Percentiles rank a stretch among this genome's conserved stretches.
Conservation (phyloP, 2,329 filamentous ascomycete genomes). For the Fusarium siculi region DNA sequence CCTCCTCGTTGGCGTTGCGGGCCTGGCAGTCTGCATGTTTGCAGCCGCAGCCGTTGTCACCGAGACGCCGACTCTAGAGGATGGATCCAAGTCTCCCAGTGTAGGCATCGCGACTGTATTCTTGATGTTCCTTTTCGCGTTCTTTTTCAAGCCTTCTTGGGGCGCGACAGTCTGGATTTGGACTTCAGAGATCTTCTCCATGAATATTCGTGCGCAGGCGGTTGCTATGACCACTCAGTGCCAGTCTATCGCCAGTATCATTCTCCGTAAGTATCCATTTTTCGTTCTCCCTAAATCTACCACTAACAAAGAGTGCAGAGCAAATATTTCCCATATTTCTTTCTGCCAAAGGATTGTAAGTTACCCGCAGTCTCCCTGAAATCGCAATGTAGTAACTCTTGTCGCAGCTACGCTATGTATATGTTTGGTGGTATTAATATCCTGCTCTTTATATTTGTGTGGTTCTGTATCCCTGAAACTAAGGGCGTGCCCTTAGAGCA, state of each 20-base stretch:
- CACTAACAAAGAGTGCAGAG: not conserved
- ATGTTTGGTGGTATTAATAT: slow-evolving; percentile 7
- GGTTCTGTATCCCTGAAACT: slow-evolving; percentile 5
- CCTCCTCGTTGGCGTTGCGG: slow-evolving; percentile 72
- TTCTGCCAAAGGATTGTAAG: not conserved
- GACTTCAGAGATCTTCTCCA: slow-evolving; percentile 64
- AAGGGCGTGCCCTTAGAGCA: slow-evolving; percentile 1
- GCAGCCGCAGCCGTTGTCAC: slow-evolving; percentile 58
- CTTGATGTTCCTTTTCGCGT: slow-evolving; percentile 70
- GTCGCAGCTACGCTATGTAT: not conserved
- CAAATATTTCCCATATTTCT: slow-evolving; percentile 8
- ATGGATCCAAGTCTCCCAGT: slow-evolving; percentile 62
- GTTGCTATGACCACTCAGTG: slow-evolving; percentile 56
- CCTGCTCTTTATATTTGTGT: not conserved
- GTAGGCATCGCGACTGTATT: slow-evolving; percentile 75
- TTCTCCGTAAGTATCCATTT: not conserved
- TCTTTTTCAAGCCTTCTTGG: slow-evolving; percentile 76
- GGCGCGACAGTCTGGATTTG: slow-evolving; percentile 76
- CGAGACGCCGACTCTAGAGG: slow-evolving; percentile 58
- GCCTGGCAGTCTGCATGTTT: slow-evolving; percentile 76
- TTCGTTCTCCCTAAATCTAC: fast-evolving
- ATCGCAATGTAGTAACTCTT: not conserved
- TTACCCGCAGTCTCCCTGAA: fast-evolving
- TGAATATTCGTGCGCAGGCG: slow-evolving; percentile 76
- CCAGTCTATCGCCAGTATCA: slow-evolving; percentile 1